A percentile compares a stretch with the other conserved stretches of the same genome.
phyloP scores from a whole-genome alignment of 176 grass and related monocot genomes.

The barley (Hordeum vulgare) region DNA sequence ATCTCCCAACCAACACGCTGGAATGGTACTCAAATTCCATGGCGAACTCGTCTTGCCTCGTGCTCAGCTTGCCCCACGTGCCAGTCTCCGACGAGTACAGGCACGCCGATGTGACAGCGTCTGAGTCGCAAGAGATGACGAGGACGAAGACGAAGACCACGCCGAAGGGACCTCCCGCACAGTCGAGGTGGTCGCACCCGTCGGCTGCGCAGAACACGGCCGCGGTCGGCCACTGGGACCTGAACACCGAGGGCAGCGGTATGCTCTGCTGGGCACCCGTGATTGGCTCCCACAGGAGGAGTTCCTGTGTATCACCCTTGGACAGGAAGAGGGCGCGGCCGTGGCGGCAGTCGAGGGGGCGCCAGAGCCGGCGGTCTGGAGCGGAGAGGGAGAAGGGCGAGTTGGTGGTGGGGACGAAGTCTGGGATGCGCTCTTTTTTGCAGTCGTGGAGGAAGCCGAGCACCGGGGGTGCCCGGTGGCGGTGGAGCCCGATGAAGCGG shows the following conservation, averaged over 20 bases:
- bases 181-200: neutral
- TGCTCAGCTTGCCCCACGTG: neutral
- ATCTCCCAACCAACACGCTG: neutral
- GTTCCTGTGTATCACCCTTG: neutral
- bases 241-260: neutral
- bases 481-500: neutral
- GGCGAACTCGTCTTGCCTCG: neutral
- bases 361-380: neutral
- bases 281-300: neutral
- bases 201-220: neutral
- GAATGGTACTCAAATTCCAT: neutral
- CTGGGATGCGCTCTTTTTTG: neutral
- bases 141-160: neutral
- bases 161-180: neutral
- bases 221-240: neutral
- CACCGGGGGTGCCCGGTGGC: neutral
- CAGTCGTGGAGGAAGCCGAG: neutral
- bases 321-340: neutral
- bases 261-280: neutral
- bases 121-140: neutral
- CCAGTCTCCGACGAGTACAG: neutral
- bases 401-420: neutral
- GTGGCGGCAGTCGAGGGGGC: neutral
- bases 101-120: neutral
- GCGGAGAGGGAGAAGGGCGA: neutral